Evolutionary conservation across 768 basidiomycete species (phyloP).

Genomic region (Porphyrellus cyaneotinctus): DNA sequence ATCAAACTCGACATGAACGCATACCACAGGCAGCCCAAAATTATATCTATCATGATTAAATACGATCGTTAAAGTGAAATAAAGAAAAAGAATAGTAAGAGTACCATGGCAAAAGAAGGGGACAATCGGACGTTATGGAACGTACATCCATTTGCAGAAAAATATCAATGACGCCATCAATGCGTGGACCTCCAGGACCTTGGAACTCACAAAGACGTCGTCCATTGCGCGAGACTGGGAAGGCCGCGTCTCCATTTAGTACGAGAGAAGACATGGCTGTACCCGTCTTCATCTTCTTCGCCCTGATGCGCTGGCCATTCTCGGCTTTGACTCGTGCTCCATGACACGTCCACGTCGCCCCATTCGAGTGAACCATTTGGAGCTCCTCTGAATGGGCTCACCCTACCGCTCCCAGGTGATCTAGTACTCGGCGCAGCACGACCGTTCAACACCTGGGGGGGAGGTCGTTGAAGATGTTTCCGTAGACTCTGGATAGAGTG

Average conservation of each 20-base stretch:
- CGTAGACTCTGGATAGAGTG: conserved; percentile 70
- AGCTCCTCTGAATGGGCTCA: conserved; percentile 15
- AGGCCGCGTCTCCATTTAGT: conserved; percentile 32
- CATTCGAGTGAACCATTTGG: conserved; percentile 8
- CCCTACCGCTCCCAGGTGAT: conserved; percentile 16
- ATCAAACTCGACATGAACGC: neutral
- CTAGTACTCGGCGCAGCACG: conserved; percentile 12
- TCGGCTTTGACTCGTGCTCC: conserved; percentile 18
- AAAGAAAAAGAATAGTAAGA: conserved; percentile 1
- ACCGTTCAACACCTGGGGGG: conserved; percentile 5
- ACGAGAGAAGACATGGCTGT: conserved; percentile 17
- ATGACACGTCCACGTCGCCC: conserved; percentile 18
- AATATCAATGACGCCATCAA: neutral
- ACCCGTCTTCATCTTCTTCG: conserved; percentile 28
- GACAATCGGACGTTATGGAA: conserved; percentile 8
- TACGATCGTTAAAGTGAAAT: conserved; percentile 9
- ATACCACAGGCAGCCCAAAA: conserved; percentile 1
- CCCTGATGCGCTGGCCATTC: conserved; percentile 29
- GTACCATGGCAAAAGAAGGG: conserved; percentile 3
- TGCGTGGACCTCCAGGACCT: neutral
- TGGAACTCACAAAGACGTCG: conserved; percentile 20
- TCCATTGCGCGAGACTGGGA: conserved; percentile 33
- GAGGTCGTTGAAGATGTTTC: conserved; percentile 46
- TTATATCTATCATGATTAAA: conserved; percentile 24
- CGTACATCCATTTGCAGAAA: conserved; percentile 13